phyloP scores from a whole-genome alignment of 805 yeast species.

The Ogataea nakhonphanomensis region DNA sequence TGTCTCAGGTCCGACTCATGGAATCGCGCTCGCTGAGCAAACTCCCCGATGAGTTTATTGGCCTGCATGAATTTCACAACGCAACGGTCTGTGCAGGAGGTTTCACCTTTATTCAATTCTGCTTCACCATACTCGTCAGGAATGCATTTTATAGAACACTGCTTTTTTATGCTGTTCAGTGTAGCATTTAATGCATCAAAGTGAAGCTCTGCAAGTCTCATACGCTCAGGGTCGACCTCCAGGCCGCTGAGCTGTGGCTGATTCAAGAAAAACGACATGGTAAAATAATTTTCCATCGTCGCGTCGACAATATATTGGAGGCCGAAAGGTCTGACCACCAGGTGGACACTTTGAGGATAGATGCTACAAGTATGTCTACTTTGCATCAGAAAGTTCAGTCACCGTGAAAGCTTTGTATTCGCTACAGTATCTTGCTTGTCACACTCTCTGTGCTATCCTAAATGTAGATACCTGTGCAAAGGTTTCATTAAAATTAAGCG shows the following conservation, averaged over 20 bases:
- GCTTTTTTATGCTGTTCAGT: slow-evolving; percentile 44
- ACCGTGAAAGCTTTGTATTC: not conserved
- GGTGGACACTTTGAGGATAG: not conserved
- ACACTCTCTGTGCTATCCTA: too few species aligned
- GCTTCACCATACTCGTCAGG: slow-evolving; percentile 82
- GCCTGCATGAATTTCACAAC: slow-evolving; percentile 78
- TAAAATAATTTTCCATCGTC: slow-evolving; percentile 8
- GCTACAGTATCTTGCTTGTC: not conserved
- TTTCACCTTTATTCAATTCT: slow-evolving; percentile 83
- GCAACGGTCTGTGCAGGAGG: slow-evolving; percentile 80
- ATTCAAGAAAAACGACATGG: slow-evolving; percentile 65
- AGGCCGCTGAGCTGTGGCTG: slow-evolving; percentile 38
- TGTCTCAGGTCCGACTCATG: slow-evolving; percentile 40
- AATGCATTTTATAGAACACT: slow-evolving; percentile 75
- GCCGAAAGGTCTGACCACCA: not conserved
- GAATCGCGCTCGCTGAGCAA: slow-evolving; percentile 42
- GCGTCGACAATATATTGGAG: not conserved
- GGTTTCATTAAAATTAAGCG: too few species aligned
- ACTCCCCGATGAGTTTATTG: slow-evolving; percentile 58
- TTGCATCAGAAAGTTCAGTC: too few species aligned
- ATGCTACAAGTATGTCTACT: too few species aligned
- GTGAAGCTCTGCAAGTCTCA: slow-evolving; percentile 64
- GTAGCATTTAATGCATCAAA: slow-evolving; percentile 60
- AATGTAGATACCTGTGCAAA: too few species aligned
- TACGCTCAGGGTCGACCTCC: slow-evolving; percentile 55